These are phyloP conservation scores for Talaromyces sp. DNA, from an alignment of 2,329 filamentous ascomycete species.

Conservation along the genomic window DNA sequence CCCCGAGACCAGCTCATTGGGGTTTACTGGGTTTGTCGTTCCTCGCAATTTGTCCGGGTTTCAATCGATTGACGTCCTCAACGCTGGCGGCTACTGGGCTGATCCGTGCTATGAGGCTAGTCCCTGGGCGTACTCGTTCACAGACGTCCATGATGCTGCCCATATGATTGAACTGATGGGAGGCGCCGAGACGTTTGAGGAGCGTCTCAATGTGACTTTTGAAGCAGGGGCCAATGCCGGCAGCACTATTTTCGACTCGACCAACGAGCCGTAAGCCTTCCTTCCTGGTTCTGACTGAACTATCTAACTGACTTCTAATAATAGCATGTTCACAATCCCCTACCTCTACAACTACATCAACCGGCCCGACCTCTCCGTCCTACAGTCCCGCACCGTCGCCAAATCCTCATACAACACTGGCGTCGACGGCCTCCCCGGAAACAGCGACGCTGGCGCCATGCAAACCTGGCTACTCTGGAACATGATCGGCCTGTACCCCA, in stretches of 20 bases:
- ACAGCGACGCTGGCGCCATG: conserved; percentile 64
- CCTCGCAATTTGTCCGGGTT: conserved; percentile 63
- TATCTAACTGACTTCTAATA: background rate
- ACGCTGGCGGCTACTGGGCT: conserved; percentile 58
- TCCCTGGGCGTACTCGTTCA: conserved; percentile 70
- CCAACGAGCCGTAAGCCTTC: conserved; percentile 59
- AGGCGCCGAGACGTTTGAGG: conserved; percentile 37
- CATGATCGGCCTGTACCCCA: conserved; percentile 61
- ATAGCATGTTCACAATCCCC: conserved; percentile 36
- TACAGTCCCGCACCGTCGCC: conserved; percentile 56
- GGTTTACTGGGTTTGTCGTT: conserved; percentile 67
- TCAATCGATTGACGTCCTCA: conserved; percentile 64
- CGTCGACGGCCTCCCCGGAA: conserved; percentile 55
- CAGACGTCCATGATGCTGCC: conserved; percentile 62
- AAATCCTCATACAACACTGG: conserved; percentile 54
- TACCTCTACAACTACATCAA: conserved; percentile 64
- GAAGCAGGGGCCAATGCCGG: conserved; percentile 22
- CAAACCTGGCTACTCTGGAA: conserved; percentile 57
- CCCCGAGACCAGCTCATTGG: conserved; percentile 53
- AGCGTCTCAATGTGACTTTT: conserved; percentile 58
- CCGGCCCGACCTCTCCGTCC: conserved; percentile 45
- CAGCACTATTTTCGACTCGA: conserved; percentile 57
- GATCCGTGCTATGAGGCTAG: conserved; percentile 69
- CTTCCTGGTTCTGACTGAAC: background rate
- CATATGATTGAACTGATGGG: conserved; percentile 52